Conservation (phyloP, 2,329 filamentous ascomycete species). For the Fusarium lyarnte region DNA sequence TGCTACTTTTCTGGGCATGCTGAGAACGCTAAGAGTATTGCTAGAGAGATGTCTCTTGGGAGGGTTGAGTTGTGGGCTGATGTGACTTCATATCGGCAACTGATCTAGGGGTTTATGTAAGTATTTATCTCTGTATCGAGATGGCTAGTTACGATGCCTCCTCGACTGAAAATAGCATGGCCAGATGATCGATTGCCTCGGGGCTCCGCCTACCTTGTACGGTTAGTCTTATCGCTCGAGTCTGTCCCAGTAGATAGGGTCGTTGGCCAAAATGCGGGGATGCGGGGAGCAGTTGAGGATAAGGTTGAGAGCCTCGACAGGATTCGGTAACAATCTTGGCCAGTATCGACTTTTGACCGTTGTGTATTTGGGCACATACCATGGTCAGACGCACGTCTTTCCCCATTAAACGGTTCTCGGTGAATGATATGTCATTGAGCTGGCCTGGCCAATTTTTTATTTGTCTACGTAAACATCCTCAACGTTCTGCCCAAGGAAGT, state of each 20-base stretch:
- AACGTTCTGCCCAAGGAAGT: conserved; percentile 19
- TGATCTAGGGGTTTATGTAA: background rate
- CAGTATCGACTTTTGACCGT: too few relatives aligned
- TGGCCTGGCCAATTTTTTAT: background rate
- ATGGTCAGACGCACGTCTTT: background rate
- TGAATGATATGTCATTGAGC: background rate
- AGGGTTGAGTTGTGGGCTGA: background rate
- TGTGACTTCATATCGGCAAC: background rate
- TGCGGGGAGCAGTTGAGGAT: background rate
- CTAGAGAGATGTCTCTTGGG: background rate
- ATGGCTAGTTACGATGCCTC: background rate
- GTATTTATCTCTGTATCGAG: background rate
- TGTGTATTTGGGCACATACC: too few relatives aligned
- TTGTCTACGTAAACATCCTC: background rate
- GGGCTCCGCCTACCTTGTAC: background rate
- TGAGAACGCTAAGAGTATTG: background rate
- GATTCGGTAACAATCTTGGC: background rate
- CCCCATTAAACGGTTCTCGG: background rate
- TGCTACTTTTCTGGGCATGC: background rate
- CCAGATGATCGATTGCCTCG: background rate
- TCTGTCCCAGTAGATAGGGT: background rate
- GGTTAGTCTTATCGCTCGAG: background rate
- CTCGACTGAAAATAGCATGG: background rate
- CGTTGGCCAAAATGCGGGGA: background rate
- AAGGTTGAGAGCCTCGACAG: background rate